Evolutionary conservation across 2,329 filamentous ascomycete species (phyloP).

Genomic region (Arthrocladium fulminans): DNA sequence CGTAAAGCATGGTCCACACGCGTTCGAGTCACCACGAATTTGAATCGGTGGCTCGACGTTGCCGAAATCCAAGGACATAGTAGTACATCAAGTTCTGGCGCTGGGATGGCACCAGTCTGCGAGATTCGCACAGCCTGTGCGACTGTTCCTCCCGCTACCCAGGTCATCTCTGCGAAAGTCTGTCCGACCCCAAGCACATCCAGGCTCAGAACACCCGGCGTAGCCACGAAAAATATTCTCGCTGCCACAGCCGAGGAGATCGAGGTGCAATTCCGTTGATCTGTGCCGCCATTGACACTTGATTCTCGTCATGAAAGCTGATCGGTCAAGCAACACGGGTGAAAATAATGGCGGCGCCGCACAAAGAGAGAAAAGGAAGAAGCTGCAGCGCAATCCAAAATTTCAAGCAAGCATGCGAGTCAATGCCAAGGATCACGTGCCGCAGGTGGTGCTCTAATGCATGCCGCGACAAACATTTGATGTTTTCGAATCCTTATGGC

Average conservation of each 20-base stretch:
- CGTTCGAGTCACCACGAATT: too few species aligned
- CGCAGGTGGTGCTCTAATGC: background rate
- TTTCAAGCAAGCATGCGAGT: background rate
- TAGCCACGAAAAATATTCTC: constrained; percentile 28
- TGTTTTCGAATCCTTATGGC: constrained; percentile 22
- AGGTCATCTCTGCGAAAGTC: constrained; percentile 18
- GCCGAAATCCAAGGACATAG: too few species aligned
- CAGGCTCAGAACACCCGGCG: constrained; percentile 27
- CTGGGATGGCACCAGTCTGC: too few species aligned
- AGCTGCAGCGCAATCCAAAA: background rate
- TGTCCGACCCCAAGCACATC: constrained; percentile 48
- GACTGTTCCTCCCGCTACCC: background rate
- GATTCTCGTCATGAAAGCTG: constrained; percentile 42
- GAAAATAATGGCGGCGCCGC: constrained; percentile 65
- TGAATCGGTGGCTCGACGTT: too few species aligned
- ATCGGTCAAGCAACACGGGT: constrained; percentile 73
- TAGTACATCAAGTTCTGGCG: too few species aligned
- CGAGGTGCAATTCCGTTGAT: constrained; percentile 66
- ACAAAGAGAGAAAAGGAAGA: constrained; percentile 55
- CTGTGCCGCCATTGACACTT: constrained; percentile 77
- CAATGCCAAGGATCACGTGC: background rate
- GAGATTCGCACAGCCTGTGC: too few species aligned
- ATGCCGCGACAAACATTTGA: constrained; percentile 11
- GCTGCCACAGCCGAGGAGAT: constrained; percentile 27
- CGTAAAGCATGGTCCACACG: too few species aligned